These are phyloP conservation scores for Xylaria sp. DNA, from an alignment of 2,329 filamentous ascomycete species.

Conservation along the genomic window DNA sequence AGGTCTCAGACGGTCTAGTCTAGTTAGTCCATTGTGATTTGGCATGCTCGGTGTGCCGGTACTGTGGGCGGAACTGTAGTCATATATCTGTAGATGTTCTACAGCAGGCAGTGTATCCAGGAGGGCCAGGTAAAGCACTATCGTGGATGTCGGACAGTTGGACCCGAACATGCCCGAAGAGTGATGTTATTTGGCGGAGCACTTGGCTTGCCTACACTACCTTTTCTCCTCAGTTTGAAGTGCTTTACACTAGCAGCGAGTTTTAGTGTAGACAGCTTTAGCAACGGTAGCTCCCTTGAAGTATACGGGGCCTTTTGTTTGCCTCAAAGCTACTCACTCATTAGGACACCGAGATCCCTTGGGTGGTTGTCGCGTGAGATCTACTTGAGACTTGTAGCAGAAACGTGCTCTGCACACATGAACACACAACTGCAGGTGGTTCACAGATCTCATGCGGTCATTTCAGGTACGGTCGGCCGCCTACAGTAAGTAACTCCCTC, in stretches of 20 bases:
- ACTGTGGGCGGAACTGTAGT: not conserved
- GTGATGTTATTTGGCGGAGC: not conserved
- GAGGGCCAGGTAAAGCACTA: not conserved
- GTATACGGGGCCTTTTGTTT: too few relatives aligned
- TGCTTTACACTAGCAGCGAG: too few relatives aligned
- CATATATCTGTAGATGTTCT: not conserved
- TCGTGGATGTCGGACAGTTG: constrained; percentile 1
- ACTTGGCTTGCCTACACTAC: not conserved
- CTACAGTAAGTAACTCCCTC: too few relatives aligned
- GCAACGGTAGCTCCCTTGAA: too few relatives aligned
- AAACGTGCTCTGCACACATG: not conserved
- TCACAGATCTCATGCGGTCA: not conserved
- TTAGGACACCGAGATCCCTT: too few relatives aligned
- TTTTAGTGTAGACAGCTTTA: too few relatives aligned
- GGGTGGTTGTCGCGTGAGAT: too few relatives aligned
- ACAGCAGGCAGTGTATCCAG: not conserved
- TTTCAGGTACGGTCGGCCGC: too few relatives aligned
- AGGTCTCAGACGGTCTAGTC: constrained; percentile 7
- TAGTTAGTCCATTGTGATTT: constrained; percentile 3
- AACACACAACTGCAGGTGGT: not conserved
- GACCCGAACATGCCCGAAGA: not conserved
- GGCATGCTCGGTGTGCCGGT: not conserved
- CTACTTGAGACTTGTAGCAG: not conserved
- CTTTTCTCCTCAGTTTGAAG: not conserved
- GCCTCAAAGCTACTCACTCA: too few relatives aligned